Evolutionary conservation across 768 basidiomycete species (phyloP), one percentile per base, ranked within the genome.

Genomic region (Myochromella boudieri): DNA sequence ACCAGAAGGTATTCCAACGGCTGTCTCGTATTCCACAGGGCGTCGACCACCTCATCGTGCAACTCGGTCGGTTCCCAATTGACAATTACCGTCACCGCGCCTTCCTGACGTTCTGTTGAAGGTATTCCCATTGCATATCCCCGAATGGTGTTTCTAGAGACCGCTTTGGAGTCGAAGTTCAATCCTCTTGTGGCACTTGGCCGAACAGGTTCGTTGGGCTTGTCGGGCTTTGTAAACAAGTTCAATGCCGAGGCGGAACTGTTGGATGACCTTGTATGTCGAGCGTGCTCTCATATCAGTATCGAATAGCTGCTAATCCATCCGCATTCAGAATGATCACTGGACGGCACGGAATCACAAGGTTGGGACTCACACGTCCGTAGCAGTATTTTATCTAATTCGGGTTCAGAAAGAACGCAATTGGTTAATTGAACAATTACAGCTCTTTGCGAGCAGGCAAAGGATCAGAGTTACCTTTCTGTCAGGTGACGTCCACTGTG

Each of bases 191-290:
- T 86, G 28, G 77, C 83, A 3, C 71, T 97, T 6, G 88, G 86
- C 6, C 78, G 81, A 60, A 69, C 71, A 33, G 87, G 88, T 7
- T 70, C 78, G 0, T 51, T 88, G 41, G 87, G 87, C 15, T 62
- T 92, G 33, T 78, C 79, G 24, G 86, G 90, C 10, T 88, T 95
- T 56, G 84, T 91, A 25, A 92, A 95, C 61, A 88, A 90, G 61
- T 94, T 93, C 66, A 93, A 94, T 64, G 80, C 80, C n/a, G 89
- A 91, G 34, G 89, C 94, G 0, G 97, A 98, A 66, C 68, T 99
- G 22, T 75, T 97, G 45, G 95, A 98, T 66, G 95, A 99, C 68
- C 70, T 95, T 66, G 88, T 87, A 51, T 26, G 76, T 58, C 6
- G 7, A 40, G 17, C 37, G n/a, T 24, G 27, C 31, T 42, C 42